Evolutionary conservation across 1,139 yeast species (phyloP).

Genomic region (Nakaseomyces nivariensis): DNA sequence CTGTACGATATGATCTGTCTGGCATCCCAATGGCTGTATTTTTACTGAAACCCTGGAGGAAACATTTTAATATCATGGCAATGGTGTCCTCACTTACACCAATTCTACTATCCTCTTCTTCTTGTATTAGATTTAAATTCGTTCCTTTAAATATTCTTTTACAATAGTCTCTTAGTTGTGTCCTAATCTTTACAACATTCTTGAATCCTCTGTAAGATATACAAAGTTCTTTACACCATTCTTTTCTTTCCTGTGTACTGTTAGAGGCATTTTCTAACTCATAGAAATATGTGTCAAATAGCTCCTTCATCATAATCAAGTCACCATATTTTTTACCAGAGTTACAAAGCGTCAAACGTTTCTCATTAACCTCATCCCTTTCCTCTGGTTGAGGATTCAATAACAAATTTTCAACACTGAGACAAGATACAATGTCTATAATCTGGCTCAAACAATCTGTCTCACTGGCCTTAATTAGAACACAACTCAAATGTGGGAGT

Average conservation of each 20-base stretch:
- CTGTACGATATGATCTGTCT: constrained; percentile 83
- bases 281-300: constrained; percentile 50
- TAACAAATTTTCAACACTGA: constrained; percentile 83
- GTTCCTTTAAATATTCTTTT: constrained; percentile 18
- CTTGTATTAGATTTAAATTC: constrained; percentile 9
- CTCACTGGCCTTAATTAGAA: constrained; percentile 59
- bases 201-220: constrained; percentile 72
- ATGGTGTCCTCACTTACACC: constrained; percentile 33
- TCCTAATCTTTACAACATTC: constrained; percentile 65
- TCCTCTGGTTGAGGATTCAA: constrained; percentile 70
- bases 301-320: constrained; percentile 70
- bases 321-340: constrained; percentile 72
- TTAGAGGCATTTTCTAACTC: constrained; percentile 30
- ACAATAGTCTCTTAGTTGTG: constrained; percentile 71
- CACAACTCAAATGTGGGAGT: constrained; percentile 88
- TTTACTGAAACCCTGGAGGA: constrained; percentile 68
- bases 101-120: constrained; percentile 9
- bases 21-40: constrained; percentile 94
- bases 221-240: constrained; percentile 77
- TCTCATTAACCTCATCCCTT: constrained; percentile 64
- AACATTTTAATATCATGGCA: constrained; percentile 58
- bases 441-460: constrained; percentile 52
- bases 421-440: constrained; percentile 82
- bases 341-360: constrained; percentile 54
- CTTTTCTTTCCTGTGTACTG: constrained; percentile 31